phyloP scores from a whole-genome alignment of 331 rosid species.

The Acacia concinna region DNA sequence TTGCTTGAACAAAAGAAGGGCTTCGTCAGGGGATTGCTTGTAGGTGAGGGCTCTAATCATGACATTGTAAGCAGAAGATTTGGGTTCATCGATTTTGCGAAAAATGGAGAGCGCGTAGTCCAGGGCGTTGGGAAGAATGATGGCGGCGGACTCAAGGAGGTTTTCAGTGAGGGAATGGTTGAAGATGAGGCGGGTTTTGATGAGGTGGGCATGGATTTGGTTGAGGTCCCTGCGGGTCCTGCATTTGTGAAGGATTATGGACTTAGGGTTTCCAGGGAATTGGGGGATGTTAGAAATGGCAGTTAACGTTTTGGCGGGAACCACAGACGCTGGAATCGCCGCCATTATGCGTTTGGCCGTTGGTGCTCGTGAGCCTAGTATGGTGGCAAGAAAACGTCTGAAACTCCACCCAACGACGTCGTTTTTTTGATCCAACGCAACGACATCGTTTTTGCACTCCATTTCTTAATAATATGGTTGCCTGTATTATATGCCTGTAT shows the following conservation, averaged over 20 bases:
- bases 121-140: conserved; percentile 50
- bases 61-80: conserved; percentile 48
- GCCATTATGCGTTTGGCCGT: neutral
- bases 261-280: conserved; percentile 56
- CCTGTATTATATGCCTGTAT: no score
- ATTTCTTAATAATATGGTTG: neutral
- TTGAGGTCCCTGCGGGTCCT: conserved; percentile 47
- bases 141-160: conserved; percentile 62
- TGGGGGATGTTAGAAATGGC: conserved; percentile 30
- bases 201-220: conserved; percentile 65
- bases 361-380: no score
- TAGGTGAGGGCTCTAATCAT: conserved; percentile 49
- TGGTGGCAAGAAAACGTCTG: neutral
- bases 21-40: conserved; percentile 43
- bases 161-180: conserved; percentile 46
- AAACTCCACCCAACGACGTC: neutral
- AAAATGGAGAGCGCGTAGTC: conserved; percentile 59
- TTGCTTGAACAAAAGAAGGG: conserved; percentile 45
- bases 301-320: conserved; percentile 42
- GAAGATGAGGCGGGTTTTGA: conserved; percentile 59
- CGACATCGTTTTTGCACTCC: neutral
- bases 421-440: neutral
- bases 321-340: neutral
- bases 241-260: conserved; percentile 53
- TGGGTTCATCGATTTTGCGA: conserved; percentile 34